A percentile compares a stretch with the other conserved stretches of the same genome.
These are phyloP conservation scores for Xylaria curta DNA, from an alignment of 495 filamentous ascomycete species.

Conservation along the genomic window DNA sequence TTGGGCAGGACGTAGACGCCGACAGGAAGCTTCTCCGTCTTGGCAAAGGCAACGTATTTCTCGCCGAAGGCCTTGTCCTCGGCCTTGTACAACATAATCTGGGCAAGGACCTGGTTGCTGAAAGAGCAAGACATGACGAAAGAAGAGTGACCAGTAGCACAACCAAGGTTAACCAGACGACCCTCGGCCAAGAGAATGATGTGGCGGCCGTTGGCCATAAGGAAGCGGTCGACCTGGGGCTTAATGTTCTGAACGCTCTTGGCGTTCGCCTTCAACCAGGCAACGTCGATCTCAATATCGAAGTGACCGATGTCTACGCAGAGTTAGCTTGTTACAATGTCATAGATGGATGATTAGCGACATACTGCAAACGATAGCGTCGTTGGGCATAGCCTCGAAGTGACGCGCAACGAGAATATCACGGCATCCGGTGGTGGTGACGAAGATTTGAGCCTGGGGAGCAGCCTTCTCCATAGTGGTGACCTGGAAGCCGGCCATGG, in stretches of 20 bases:
- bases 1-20: conserved; percentile 98
- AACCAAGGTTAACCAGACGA: conserved; percentile 98
- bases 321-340: conserved; percentile 25
- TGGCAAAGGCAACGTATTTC: conserved; percentile 96
- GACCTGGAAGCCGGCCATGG: conserved; percentile 96
- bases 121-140: conserved; percentile 99
- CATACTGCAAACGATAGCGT: conserved; percentile 98
- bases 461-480: conserved; percentile 97
- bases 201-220: conserved; percentile 91
- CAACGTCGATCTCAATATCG: conserved; percentile 99
- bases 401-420: conserved; percentile 91
- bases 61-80: conserved; percentile 83
- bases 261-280: conserved; percentile 96
- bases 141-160: conserved; percentile 97
- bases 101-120: conserved; percentile 99
- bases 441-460: conserved; percentile 90
- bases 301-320: conserved; percentile 94
- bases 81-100: conserved; percentile 97
- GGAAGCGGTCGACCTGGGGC: conserved; percentile 98
- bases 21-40: conserved; percentile 81
- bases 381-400: conserved; percentile 97
- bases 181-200: conserved; percentile 98
- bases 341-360: conserved; percentile 33
- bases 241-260: conserved; percentile 97
- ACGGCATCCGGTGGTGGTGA: conserved; percentile 98